These are phyloP conservation scores for Corchorus olitorius DNA, from an alignment of 345 rosid species.

Conservation along the genomic window DNA sequence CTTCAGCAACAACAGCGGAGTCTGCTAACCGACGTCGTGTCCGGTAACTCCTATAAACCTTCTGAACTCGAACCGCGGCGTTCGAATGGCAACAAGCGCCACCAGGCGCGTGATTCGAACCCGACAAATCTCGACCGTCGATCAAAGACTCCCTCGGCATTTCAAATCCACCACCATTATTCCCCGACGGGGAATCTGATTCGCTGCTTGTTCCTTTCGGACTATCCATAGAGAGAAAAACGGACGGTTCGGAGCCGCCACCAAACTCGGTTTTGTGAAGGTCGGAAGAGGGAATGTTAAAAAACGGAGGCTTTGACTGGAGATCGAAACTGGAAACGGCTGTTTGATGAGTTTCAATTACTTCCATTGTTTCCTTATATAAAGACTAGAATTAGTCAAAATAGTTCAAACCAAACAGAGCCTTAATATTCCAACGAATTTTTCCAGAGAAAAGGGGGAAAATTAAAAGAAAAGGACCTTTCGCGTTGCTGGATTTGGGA, in stretches of 20 bases:
- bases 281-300: slow-evolving; percentile 30
- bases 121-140: slow-evolving; percentile 12
- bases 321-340: slow-evolving; percentile 39
- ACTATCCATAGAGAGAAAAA: not conserved
- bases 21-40: slow-evolving; percentile 91
- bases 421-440: not conserved
- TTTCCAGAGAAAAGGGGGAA: not conserved
- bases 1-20: slow-evolving; percentile 88
- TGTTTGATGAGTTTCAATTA: slow-evolving; percentile 31
- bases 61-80: slow-evolving; percentile 81
- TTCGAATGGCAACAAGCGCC: slow-evolving; percentile 3
- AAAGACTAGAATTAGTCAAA: not conserved
- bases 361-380: slow-evolving; percentile 36
- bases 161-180: not conserved
- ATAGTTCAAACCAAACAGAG: not conserved
- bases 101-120: not conserved
- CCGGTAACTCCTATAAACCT: slow-evolving; percentile 85
- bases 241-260: slow-evolving; percentile 8
- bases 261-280: slow-evolving; percentile 3
- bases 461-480: not conserved
- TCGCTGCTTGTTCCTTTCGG: not conserved
- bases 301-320: slow-evolving; percentile 40
- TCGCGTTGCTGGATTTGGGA: not conserved
- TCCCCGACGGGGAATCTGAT: not conserved
- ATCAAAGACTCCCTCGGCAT: not conserved